Evolutionary conservation across 176 grass and related monocot genomes (phyloP), one percentile per base, ranked within the genome.

Genomic region (Paspalum notatum): DNA sequence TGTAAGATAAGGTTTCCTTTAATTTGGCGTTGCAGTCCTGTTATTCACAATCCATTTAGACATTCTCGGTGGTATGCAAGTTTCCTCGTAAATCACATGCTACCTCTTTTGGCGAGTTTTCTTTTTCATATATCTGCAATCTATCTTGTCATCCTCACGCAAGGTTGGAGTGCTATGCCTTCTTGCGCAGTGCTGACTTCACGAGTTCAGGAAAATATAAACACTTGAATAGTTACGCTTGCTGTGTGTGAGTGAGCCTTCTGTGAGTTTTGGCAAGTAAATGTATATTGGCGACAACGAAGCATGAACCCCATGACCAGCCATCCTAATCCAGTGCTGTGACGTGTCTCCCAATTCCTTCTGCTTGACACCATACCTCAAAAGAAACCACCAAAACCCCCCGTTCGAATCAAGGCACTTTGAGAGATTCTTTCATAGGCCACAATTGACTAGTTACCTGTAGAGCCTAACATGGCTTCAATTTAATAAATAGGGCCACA

Each of bases 391-490:
- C 75, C 15, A 81, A 58, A 74, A 79, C 59, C 22, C 25, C 74
- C 24, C 60, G 24, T 76, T 87, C n/a, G 77, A 71, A 82, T 11
- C 39, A 63, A 5, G 77, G 57, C 56, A 58, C 66, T 54, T 71
- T 83, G 83, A 70, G 49, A 87, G 80, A 88, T 88, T 70, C 68
- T 51, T 88, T 18, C 50, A 72, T 83, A 58, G 50, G 75, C n/a
- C 51, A 52, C 75, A 80, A 83, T 83, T 80, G 81, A 80, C 86
- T 59, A 42, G 50, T 68, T 72, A 66, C 49, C 24, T 72, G 75
- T 75, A 67, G 32, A n/a, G 21, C 75, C 81, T 75, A 84, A 84
- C 87, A 60, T 84, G 87, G 62, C 46, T 73, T 69, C 69, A 80
- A 68, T 69, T 75, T 89, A 75, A 75, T n/a, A n/a, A n/a, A n/a